These are phyloP conservation scores for Komagataella pastoris DNA, from an alignment of 805 yeast genomes.

Conservation along the genomic window DNA sequence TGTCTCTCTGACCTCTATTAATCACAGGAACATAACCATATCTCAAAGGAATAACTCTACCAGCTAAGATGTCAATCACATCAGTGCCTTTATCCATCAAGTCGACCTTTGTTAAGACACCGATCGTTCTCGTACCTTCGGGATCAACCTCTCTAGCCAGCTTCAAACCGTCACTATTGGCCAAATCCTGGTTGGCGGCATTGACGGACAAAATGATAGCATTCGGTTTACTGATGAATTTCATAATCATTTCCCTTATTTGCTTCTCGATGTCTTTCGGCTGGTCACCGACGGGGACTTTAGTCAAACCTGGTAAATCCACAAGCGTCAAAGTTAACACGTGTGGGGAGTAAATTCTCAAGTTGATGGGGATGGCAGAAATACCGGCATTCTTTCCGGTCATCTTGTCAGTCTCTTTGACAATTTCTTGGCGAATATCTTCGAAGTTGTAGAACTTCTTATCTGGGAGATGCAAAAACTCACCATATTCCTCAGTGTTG, in stretches of 20 bases:
- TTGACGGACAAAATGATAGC: constrained; percentile 91
- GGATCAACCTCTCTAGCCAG: constrained; percentile 97
- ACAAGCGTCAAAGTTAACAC: constrained; percentile 89
- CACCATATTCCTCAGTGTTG: constrained; percentile 91
- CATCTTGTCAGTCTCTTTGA: constrained; percentile 78
- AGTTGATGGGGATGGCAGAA: constrained; percentile 82
- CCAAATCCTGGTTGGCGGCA: constrained; percentile 93
- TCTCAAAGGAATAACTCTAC: constrained; percentile 88
- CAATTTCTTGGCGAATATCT: constrained; percentile 83
- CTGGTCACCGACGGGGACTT: constrained; percentile 98
- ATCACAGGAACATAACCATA: constrained; percentile 96
- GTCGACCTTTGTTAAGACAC: constrained; percentile 92
- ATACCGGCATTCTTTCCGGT: constrained; percentile 82
- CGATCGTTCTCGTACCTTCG: constrained; percentile 89
- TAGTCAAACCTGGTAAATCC: constrained; percentile 94
- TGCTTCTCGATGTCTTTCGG: constrained; percentile 94
- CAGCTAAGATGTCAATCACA: constrained; percentile 89
- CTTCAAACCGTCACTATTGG: constrained; percentile 92
- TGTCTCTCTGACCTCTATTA: constrained; percentile 94
- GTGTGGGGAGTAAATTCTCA: constrained; percentile 87
- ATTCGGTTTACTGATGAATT: constrained; percentile 89
- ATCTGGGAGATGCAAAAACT: constrained; percentile 84
- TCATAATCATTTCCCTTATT: constrained; percentile 85
- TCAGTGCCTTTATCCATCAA: constrained; percentile 98
- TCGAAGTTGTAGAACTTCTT: constrained; percentile 79